These are phyloP conservation scores for Hirschioporus abietinus DNA, from an alignment of 768 basidiomycete genomes.

Conservation along the genomic window DNA sequence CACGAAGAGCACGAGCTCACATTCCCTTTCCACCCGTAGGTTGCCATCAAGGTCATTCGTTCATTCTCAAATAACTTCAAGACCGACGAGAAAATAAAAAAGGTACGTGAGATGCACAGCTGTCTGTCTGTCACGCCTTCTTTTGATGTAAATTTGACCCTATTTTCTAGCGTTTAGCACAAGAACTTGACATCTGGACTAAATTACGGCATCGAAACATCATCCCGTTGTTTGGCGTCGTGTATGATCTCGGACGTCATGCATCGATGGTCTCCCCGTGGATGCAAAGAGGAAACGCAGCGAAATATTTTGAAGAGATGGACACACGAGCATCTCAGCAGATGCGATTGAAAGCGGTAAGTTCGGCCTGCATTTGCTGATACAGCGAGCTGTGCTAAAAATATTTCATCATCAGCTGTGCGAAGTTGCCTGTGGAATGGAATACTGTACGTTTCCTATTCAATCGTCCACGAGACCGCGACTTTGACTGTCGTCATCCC, in stretches of 20 bases:
- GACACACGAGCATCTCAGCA: conserved; percentile 3
- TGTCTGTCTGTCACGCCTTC: not conserved
- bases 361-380: not conserved
- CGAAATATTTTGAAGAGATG: conserved; percentile 7
- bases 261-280: conserved; percentile 13
- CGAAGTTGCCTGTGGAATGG: conserved; percentile 11
- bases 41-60: conserved; percentile 12
- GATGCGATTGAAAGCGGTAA: conserved; percentile 11
- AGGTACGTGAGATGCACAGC: conserved; percentile 1
- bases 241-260: conserved; percentile 7
- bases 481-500: not conserved
- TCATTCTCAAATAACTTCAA: conserved; percentile 3
- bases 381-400: too few relatives aligned
- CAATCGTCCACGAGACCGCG: not conserved
- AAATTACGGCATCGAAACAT: conserved; percentile 11
- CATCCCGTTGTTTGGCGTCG: conserved; percentile 10
- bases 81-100: conserved; percentile 7
- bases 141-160: not conserved
- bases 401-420: conserved; percentile 7
- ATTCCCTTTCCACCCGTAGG: conserved; percentile 3
- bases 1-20: not conserved
- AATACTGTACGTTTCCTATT: conserved; percentile 5
- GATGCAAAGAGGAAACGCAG: conserved; percentile 9
- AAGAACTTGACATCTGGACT: conserved; percentile 11
- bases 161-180: conserved; percentile 8